Evolutionary conservation across 2,329 filamentous ascomycete species (phyloP).

Genomic region (Parascedosporium putredinis): DNA sequence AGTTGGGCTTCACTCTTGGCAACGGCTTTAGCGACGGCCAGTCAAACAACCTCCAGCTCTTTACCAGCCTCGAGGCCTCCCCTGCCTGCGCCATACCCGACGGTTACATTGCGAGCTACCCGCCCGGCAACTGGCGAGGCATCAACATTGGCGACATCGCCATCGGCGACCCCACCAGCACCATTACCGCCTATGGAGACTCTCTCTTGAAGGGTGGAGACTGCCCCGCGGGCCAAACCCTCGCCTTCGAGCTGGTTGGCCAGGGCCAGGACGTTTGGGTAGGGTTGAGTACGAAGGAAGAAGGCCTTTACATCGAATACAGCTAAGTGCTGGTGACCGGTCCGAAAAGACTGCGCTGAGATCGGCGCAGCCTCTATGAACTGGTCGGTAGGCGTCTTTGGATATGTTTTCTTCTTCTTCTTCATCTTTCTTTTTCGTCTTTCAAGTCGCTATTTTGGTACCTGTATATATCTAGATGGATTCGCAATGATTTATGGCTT

Average conservation of each 20-base stretch:
- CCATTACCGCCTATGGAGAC: slow-evolving; percentile 10
- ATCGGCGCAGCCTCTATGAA: background rate
- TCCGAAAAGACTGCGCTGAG: no score
- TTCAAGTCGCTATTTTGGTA: no score
- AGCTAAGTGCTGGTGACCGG: no score
- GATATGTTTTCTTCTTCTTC: no score
- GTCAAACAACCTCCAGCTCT: slow-evolving; percentile 19
- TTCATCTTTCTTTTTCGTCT: no score
- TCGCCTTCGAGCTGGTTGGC: slow-evolving; percentile 10
- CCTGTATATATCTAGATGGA: no score
- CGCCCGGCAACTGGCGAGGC: slow-evolving; percentile 18
- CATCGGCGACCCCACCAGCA: slow-evolving; percentile 6
- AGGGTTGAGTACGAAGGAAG: background rate
- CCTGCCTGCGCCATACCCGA: slow-evolving; percentile 11
- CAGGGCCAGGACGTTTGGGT: slow-evolving; percentile 7
- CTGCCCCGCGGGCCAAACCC: slow-evolving; percentile 4
- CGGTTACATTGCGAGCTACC: slow-evolving; percentile 13
- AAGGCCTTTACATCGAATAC: slow-evolving; percentile 7
- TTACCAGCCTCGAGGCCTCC: slow-evolving; percentile 15
- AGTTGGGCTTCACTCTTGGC: slow-evolving; percentile 17
- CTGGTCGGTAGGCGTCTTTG: background rate
- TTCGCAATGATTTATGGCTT: background rate
- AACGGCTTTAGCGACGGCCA: slow-evolving; percentile 12
- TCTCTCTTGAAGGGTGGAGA: slow-evolving; percentile 4
- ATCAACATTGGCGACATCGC: slow-evolving; percentile 12